Evolutionary conservation across 2,329 filamentous ascomycete species (phyloP).

Genomic region (Cladosporium oxysporum): DNA sequence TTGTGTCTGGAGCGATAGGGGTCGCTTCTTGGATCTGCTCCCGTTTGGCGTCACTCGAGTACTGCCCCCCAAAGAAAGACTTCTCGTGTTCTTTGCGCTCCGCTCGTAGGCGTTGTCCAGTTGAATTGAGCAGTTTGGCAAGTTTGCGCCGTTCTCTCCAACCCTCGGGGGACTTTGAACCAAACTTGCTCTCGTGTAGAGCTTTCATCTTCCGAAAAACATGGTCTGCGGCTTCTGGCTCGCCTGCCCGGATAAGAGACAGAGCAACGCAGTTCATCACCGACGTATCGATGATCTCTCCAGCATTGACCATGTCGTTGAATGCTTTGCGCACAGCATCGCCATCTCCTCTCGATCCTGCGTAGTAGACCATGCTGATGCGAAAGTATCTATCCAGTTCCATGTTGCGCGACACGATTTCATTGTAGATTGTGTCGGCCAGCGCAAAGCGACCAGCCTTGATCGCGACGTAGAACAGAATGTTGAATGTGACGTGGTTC

Average conservation of each 20-base stretch:
- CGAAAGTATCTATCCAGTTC: conserved; percentile 76
- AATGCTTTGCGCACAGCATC: conserved; percentile 76
- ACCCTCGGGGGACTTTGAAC: conserved; percentile 35
- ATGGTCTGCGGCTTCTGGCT: conserved; percentile 73
- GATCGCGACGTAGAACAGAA: conserved; percentile 84
- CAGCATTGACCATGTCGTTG: conserved; percentile 75
- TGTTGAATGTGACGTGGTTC: conserved; percentile 85
- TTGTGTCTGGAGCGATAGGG: conserved; percentile 70
- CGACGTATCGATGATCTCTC: conserved; percentile 84
- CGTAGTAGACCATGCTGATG: conserved; percentile 79
- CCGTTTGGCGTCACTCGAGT: conserved; percentile 26
- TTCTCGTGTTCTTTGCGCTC: conserved; percentile 51
- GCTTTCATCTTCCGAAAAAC: conserved; percentile 84
- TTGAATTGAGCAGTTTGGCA: conserved; percentile 50
- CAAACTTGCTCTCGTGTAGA: conserved; percentile 48
- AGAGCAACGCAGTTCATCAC: conserved; percentile 85
- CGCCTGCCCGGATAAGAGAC: conserved; percentile 73
- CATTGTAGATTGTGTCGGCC: conserved; percentile 79
- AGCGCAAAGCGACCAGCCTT: conserved; percentile 82
- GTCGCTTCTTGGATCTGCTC: conserved; percentile 65
- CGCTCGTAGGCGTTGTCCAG: conserved; percentile 45
- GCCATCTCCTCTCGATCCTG: conserved; percentile 73
- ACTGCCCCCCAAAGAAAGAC: conserved; percentile 44
- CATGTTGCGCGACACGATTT: conserved; percentile 72
- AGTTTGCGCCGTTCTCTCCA: conserved; percentile 48